A percentile compares a stretch with the other conserved stretches of the same genome.
These are phyloP conservation scores for Stephanodiscus minutulus DNA, from an alignment of 108 stramenopile genomes.

Conservation along the genomic window DNA sequence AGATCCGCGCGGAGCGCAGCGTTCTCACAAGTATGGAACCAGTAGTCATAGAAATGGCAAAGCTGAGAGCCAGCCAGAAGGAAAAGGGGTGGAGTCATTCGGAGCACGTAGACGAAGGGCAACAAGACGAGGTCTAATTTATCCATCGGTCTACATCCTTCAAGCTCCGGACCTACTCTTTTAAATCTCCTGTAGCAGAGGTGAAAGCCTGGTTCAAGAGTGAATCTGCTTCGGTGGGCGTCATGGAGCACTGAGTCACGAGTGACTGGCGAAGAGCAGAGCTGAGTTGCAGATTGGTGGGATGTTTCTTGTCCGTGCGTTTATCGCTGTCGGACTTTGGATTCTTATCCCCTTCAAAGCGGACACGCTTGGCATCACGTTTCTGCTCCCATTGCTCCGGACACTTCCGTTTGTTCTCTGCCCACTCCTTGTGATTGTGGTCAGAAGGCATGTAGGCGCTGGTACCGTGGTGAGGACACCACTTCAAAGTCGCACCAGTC, in stretches of 20 bases:
- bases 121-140: neutral
- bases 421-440: neutral
- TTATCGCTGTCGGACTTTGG: neutral
- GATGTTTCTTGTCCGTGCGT: neutral
- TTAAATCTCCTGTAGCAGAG: neutral
- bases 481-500: neutral
- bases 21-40: neutral
- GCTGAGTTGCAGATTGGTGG: conserved; percentile 1
- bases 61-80: too few relatives aligned
- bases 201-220: neutral
- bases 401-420: neutral
- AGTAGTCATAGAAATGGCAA: neutral
- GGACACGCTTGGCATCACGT: neutral
- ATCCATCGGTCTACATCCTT: neutral
- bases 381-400: neutral
- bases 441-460: neutral
- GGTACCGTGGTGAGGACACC: neutral
- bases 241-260: neutral
- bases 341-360: neutral
- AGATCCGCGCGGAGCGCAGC: neutral
- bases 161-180: conserved; percentile 7
- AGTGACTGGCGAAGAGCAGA: neutral
- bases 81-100: neutral
- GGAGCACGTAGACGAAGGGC: neutral
- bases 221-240: neutral